Evolutionary conservation across 1,284 basidiomycete species (phyloP).

Genomic region (Pulveroboletus sp.): DNA sequence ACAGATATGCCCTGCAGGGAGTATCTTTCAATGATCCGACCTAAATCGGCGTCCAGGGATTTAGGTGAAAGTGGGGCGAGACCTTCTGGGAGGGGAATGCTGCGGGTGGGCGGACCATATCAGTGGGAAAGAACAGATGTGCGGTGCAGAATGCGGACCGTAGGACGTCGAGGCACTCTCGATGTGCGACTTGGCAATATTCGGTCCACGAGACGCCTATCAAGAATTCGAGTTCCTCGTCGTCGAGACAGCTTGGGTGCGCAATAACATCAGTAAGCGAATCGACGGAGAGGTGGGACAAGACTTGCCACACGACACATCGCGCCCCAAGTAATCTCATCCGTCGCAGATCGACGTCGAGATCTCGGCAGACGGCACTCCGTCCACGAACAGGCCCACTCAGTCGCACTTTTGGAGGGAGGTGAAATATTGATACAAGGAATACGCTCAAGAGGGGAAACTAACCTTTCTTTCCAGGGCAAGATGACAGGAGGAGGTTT

Average conservation of each 20-base stretch:
- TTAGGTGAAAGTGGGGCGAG: conserved; percentile 72
- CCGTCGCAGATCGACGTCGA: conserved; percentile 75
- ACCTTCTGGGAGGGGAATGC: conserved; percentile 91
- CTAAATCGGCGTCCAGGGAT: conserved; percentile 72
- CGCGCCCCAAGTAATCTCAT: conserved; percentile 78
- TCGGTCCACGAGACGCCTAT: conserved; percentile 83
- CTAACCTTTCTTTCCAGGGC: conserved; percentile 91
- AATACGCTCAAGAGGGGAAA: neutral
- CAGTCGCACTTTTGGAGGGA: conserved; percentile 64
- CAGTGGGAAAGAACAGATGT: conserved; percentile 1
- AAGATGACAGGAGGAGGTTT: conserved; percentile 90
- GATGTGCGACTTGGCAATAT: conserved; percentile 66
- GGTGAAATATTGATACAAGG: neutral
- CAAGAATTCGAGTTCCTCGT: conserved; percentile 77
- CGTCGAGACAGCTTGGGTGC: conserved; percentile 72
- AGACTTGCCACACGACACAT: conserved; percentile 76
- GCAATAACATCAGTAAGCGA: neutral
- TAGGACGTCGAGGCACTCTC: conserved; percentile 76
- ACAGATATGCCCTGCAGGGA: conserved; percentile 76
- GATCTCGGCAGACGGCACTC: conserved; percentile 82
- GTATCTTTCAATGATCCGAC: conserved; percentile 69
- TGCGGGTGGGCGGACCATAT: conserved; percentile 30
- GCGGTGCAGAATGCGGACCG: conserved; percentile 36
- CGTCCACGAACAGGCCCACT: conserved; percentile 81
- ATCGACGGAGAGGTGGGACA: neutral